These are phyloP conservation scores for Debaryomyces fabryi DNA, from an alignment of 1,139 yeast species.

Conservation along the genomic window DNA sequence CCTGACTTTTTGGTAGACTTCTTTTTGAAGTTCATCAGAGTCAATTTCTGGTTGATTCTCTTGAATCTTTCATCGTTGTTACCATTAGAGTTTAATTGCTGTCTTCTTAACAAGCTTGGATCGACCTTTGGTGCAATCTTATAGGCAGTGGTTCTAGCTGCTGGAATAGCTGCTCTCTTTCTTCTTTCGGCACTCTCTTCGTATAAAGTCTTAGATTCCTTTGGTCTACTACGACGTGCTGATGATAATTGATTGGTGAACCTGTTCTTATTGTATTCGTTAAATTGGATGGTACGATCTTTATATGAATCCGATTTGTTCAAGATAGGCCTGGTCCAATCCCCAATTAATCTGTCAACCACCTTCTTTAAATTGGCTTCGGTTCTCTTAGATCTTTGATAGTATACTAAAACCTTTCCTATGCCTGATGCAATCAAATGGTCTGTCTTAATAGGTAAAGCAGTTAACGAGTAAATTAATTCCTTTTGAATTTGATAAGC, in stretches of 20 bases:
- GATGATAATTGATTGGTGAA: conserved; percentile 51
- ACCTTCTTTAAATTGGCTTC: conserved; percentile 83
- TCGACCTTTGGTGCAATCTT: conserved; percentile 87
- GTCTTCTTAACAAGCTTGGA: conserved; percentile 43
- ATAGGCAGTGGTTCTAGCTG: conserved; percentile 84
- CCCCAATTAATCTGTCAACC: conserved; percentile 90
- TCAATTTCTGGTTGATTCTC: conserved; percentile 62
- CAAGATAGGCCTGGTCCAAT: conserved; percentile 98
- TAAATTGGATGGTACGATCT: conserved; percentile 75
- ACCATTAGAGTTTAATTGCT: conserved; percentile 45
- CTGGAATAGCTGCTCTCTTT: conserved; percentile 93
- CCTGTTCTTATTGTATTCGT: conserved; percentile 67
- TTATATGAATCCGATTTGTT: conserved; percentile 94
- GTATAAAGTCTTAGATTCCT: conserved; percentile 62
- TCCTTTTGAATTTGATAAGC: conserved; percentile 95
- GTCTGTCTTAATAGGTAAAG: conserved; percentile 90
- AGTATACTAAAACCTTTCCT: conserved; percentile 92
- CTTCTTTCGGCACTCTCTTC: conserved; percentile 92
- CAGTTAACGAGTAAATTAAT: conserved; percentile 69
- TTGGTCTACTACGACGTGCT: conserved; percentile 32
- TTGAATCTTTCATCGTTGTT: conserved; percentile 79
- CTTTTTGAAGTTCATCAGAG: conserved; percentile 49
- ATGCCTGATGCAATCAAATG: conserved; percentile 93
- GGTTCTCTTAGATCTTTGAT: conserved; percentile 87
- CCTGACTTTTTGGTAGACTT: conserved; percentile 62